phyloP scores from a whole-genome alignment of 306 rosid genomes.

The Vigna trinervia region DNA sequence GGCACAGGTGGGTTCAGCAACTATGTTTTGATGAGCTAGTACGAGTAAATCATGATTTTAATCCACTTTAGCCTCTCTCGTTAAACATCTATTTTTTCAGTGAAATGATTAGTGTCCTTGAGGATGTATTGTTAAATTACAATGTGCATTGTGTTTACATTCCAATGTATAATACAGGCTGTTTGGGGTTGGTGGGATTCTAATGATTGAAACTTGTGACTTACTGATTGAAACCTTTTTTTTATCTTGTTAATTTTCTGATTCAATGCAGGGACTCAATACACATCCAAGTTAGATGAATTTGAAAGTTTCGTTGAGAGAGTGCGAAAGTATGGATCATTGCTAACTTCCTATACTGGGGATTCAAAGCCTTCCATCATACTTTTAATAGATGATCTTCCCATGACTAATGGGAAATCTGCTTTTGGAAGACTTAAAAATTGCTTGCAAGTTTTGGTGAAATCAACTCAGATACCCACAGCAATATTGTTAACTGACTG shows the following conservation, averaged over 20 bases:
- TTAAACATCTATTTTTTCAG: slow-evolving; percentile 36
- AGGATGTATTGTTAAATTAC: slow-evolving; percentile 31
- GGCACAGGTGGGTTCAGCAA: slow-evolving; percentile 63
- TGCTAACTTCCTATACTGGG: slow-evolving; percentile 54
- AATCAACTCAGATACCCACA: slow-evolving; percentile 75
- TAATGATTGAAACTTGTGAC: slow-evolving; percentile 28
- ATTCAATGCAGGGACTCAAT: slow-evolving; percentile 62
- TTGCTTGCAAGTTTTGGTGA: slow-evolving; percentile 74
- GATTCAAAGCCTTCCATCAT: slow-evolving; percentile 71
- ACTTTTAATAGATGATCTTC: slow-evolving; percentile 90
- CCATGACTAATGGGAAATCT: slow-evolving; percentile 69
- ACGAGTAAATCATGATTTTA: slow-evolving; percentile 10
- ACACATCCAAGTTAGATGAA: slow-evolving; percentile 90
- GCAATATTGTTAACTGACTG: slow-evolving; percentile 78
- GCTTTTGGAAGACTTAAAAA: slow-evolving; percentile 71
- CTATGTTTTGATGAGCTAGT: slow-evolving; percentile 24
- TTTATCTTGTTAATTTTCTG: slow-evolving; percentile 40
- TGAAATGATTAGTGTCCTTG: slow-evolving; percentile 21
- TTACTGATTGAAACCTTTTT: slow-evolving; percentile 28
- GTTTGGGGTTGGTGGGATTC: not conserved
- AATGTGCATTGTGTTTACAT: slow-evolving; percentile 7
- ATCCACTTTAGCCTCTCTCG: slow-evolving; percentile 1
- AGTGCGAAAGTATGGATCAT: slow-evolving; percentile 78
- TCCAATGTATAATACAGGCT: slow-evolving; percentile 30
- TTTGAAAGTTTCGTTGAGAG: slow-evolving; percentile 85